Evolutionary conservation across 257 asterid species (phyloP), one percentile per base, ranked within the genome.

Genomic region (Haberlea rhodopensis): DNA sequence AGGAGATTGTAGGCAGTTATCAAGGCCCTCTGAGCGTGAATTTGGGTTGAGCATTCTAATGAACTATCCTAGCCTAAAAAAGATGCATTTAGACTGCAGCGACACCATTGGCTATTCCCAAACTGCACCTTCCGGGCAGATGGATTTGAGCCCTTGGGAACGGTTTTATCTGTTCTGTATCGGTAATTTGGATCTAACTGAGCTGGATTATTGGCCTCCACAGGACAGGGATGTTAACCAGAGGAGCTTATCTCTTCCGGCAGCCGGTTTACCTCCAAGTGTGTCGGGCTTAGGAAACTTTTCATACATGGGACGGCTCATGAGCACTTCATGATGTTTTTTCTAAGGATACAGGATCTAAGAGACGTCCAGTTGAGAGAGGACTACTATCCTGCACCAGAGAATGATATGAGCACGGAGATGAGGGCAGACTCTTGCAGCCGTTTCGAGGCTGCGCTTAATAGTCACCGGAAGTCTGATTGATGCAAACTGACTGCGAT

Each of bases 341-440:
- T 89, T 0, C 84, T 72, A 15, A 58, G 70, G 7, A 90, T 86
- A 15, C 84, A 82, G 0, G 67, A 65, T 8, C 57, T 90, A 22
- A 67, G 96, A 64, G 99, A 94, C 68, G 86, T 94, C 40, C 99
- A 90, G 77, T 71, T 87, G 80, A 87, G 99, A 63, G 95, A 76
- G 52, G 96, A 94, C 69, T 94, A 94, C 54, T 94, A 90, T 63
- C 96, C 97, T 0, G 99, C 97, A 29, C 97, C 97, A 0, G 97
- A 90, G 79, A 82, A 80, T 63, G 99, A 90, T 69, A 94, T 87
- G 97, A 87, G 97, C 82, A 94, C 99, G 0, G 99, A 90, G 82
- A 86, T 94, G 94, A 87, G 97, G 79, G 78, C 81, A 0, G 96
- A 84, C 60, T 94, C 99, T 1, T 84, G 95, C 53, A 76, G 90